Base-by-base conservation (phyloP, 2,329 filamentous ascomycete genomes). In the Fusarium sp. region DNA sequence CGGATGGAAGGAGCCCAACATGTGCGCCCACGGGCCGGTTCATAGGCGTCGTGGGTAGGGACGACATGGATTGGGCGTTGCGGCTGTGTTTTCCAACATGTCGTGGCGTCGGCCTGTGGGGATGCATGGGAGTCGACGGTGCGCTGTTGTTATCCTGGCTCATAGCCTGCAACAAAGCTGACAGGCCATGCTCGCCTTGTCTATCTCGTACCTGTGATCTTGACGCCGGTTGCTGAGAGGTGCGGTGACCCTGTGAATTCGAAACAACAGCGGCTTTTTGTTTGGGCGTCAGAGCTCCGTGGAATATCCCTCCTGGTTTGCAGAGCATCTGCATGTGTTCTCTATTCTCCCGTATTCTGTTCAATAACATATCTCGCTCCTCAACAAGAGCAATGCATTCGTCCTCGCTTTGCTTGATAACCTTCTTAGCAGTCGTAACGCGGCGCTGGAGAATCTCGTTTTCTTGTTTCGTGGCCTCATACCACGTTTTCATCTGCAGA, bases 311-410 rank as follows among this genome's bases (percentile, higher is more conserved):
- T 15, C 91, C 90, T 3, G 92, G 92, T 71, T 92, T 91, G 73
- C 92, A 90, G 48, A 97, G 87, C 75, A 87, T 86, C 60, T 92
- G 92, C 72, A 97, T 89, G 75, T 97, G 94, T 75, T 96, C 92
- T 65, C 95, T 85, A 75, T 97, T 97, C 77, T 97, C 93, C 41
- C 92, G 88, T 67, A 98, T 97, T 20, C 95, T 90, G 65, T 90
- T 92, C 60, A 94, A 87, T 50, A 97, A 84, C 76, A 92, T 86
- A 39, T 89, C 84, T 56, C 93, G 92, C 75, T 96, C 91, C 73
- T 97, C 93, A 3, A 83, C 78, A n/a, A 97, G 81, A 52, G 83
- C 83, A 8, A 87, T 84, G 19, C 91, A 87, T 73, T 93, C 90
- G 66, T 92, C 90, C 62, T 93, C 91, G 71, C 94, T 91, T 67